Conservation (phyloP, 1,284 basidiomycete genomes). For the Malassezia cuniculi region DNA sequence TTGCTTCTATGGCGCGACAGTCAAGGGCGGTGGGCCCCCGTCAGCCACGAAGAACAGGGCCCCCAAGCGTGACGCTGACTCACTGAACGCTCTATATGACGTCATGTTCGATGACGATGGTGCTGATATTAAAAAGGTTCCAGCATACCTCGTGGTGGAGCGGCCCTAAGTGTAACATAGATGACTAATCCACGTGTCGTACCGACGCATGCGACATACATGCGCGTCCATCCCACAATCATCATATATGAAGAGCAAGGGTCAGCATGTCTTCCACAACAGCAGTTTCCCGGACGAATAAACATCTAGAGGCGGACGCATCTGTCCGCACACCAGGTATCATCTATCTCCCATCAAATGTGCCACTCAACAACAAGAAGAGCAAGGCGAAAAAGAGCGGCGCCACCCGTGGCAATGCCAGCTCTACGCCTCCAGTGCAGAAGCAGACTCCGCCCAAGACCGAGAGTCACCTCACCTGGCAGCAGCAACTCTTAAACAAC, state of each 20-base stretch:
- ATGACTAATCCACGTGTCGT: too few relatives aligned
- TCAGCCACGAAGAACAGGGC: conserved; percentile 1
- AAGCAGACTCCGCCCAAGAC: background rate
- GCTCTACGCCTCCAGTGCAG: conserved; percentile 1
- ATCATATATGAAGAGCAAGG: too few relatives aligned
- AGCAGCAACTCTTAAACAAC: conserved; percentile 12
- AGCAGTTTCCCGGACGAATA: too few relatives aligned
- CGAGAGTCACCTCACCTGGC: conserved; percentile 4
- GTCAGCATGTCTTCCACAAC: too few relatives aligned
- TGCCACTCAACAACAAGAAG: too few relatives aligned
- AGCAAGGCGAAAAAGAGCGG: too few relatives aligned
- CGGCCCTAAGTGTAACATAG: conserved; percentile 16
- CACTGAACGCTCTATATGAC: conserved; percentile 33
- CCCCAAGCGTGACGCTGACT: conserved; percentile 23
- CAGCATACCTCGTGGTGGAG: conserved; percentile 40
- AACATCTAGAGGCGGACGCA: too few relatives aligned
- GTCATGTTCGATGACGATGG: conserved; percentile 43
- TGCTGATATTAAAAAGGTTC: conserved; percentile 32
- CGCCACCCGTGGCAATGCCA: too few relatives aligned
- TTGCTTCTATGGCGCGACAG: conserved; percentile 42
- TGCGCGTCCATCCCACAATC: too few relatives aligned
- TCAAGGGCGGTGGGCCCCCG: conserved; percentile 36
- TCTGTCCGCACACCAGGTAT: too few relatives aligned
- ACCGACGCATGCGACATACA: too few relatives aligned
- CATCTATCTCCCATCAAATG: too few relatives aligned